These are phyloP conservation scores for Astragalus membranaceus DNA, from an alignment of 306 rosid genomes.

Conservation along the genomic window DNA sequence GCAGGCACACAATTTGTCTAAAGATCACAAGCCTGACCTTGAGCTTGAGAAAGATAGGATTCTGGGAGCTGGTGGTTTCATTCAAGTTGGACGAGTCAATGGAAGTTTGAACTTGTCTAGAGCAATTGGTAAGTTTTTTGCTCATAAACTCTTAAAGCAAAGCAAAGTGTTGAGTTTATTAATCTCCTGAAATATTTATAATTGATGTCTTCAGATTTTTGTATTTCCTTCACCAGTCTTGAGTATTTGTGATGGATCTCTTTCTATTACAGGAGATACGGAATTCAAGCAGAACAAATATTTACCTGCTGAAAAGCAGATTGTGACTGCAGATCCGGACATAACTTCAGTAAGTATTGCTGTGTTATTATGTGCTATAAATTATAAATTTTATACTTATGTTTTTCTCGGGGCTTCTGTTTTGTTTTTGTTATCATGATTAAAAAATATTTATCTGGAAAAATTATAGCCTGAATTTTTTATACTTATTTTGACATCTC, in stretches of 20 bases:
- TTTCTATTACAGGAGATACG: slow-evolving; percentile 60
- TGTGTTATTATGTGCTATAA: not conserved
- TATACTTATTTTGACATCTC: slow-evolving; percentile 4
- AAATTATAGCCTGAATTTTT: not conserved
- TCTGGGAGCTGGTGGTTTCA: slow-evolving; percentile 86
- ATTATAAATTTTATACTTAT: not conserved
- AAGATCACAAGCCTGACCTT: slow-evolving; percentile 93
- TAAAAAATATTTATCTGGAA: not conserved
- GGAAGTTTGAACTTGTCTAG: slow-evolving; percentile 91
- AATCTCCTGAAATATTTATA: not conserved
- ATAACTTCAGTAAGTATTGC: slow-evolving; percentile 52
- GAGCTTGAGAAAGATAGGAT: slow-evolving; percentile 88
- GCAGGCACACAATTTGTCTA: slow-evolving; percentile 86
- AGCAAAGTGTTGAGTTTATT: not conserved
- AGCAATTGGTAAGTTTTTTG: slow-evolving; percentile 63
- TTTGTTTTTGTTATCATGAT: not conserved
- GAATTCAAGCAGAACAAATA: slow-evolving; percentile 83
- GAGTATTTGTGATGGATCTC: not conserved
- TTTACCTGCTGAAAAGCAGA: slow-evolving; percentile 83
- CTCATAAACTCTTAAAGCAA: not conserved
- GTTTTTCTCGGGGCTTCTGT: not conserved
- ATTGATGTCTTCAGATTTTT: not conserved
- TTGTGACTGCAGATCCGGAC: slow-evolving; percentile 85
- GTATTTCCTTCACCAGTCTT: not conserved
- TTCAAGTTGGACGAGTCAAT: slow-evolving; percentile 91